These are phyloP conservation scores for Neurospora sp. DNA, from an alignment of 495 filamentous ascomycete species.

Conservation along the genomic window DNA sequence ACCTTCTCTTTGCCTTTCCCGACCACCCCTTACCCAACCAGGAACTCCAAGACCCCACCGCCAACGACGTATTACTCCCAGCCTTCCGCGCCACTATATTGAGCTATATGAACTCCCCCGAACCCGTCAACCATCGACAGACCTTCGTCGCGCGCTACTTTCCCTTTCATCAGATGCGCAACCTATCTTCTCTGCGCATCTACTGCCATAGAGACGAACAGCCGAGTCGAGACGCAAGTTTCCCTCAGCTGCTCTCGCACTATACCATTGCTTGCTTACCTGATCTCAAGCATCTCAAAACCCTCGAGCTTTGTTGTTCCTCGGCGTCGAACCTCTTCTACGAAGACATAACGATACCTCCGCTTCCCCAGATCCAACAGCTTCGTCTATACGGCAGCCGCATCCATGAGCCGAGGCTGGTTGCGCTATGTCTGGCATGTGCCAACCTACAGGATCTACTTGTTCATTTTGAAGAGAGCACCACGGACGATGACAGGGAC, in stretches of 20 bases:
- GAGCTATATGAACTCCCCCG: constrained; percentile 3
- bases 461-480: constrained; percentile 22
- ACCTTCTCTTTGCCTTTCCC: constrained; percentile 21
- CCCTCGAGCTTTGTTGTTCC: constrained; percentile 23
- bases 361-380: constrained; percentile 20
- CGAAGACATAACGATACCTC: constrained; percentile 9
- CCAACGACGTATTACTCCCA: constrained; percentile 5
- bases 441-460: constrained; percentile 19
- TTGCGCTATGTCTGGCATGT: constrained; percentile 19
- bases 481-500: constrained; percentile 21
- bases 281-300: constrained; percentile 15
- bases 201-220: constrained; percentile 24
- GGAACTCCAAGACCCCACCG: neutral
- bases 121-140: neutral
- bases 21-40: constrained; percentile 10
- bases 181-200: constrained; percentile 18
- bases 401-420: constrained; percentile 21
- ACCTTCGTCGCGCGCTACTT: constrained; percentile 7
- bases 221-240: constrained; percentile 11
- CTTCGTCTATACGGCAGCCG: constrained; percentile 24
- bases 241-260: constrained; percentile 19
- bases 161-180: constrained; percentile 9
- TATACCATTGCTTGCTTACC: constrained; percentile 13
- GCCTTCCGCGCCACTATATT: constrained; percentile 8
- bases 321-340: constrained; percentile 10